Evolutionary conservation across 108 stramenopile species (phyloP), one percentile per base, ranked within the genome.

Genomic region (Cyclotella baltica): DNA sequence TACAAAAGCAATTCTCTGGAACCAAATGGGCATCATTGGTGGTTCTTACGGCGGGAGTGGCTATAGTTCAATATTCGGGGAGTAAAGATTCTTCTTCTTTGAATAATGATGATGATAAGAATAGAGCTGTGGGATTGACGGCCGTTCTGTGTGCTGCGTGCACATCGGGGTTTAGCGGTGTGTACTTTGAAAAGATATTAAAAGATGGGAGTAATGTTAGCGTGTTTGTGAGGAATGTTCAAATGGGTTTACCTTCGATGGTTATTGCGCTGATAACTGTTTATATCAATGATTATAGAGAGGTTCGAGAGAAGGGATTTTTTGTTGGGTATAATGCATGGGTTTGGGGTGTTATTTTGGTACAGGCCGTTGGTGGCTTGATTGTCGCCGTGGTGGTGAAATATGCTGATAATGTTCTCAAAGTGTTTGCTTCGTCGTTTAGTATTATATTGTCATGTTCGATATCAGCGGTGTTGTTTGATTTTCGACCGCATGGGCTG

Each of bases 161-260:
- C 75, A 98, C 98, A 13, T 96, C 95, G 2, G 98, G 98, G 0
- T 99, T 99, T 67, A 82, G 89, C 22, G 99, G 99, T 0, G 98
- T 99, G 18, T 99, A 98, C 78, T 98, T 99, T 81, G 99, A 99
- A 72, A 94, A 84, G 78, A 96, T 99, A 65, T 80, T 99, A 30
- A 98, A 98, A 80, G 96, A 94, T 30, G 85, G 86, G 29, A n/a
- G n/a, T n/a, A 68, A 80, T 22, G 95, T 91, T 1, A 90, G 85
- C n/a, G 78, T 99, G 59, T 99, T 98, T 97, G 83, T 97, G 33
- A 85, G 98, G 50, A 99, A 99, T 76, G 88, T 98, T 40, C 98
- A 99, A 81, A 99, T 99, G 98, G 98, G 98, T 59, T 50, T 98
- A 51, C 90, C 97, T 22, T 95, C 93, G 11, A 88, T 98, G 28